Evolutionary conservation across 2,329 filamentous ascomycete species (phyloP).

Genomic region (Aspergillus hortae): DNA sequence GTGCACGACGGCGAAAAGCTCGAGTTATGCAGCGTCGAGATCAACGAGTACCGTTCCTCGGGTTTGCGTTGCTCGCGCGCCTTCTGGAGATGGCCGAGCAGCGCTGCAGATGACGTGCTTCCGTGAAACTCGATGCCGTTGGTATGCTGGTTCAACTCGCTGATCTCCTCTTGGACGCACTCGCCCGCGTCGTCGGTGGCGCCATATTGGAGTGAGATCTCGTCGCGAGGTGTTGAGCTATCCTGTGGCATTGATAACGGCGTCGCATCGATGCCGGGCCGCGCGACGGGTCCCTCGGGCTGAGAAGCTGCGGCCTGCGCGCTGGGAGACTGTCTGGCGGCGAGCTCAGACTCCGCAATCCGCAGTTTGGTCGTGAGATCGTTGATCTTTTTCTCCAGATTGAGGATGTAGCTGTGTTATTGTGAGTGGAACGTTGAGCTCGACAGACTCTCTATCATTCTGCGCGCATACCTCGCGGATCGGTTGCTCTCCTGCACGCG

Average conservation of each 20-base stretch:
- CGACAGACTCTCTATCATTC: no score
- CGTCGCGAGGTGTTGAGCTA: constrained; percentile 17
- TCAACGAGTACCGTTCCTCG: constrained; percentile 34
- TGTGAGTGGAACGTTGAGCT: neutral
- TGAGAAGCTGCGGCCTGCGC: constrained; percentile 1
- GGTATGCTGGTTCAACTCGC: constrained; percentile 45
- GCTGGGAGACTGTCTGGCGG: constrained; percentile 11
- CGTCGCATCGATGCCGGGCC: constrained; percentile 16
- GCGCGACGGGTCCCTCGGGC: constrained; percentile 3
- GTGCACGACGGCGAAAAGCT: constrained; percentile 36
- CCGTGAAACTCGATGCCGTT: constrained; percentile 49
- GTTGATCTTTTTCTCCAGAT: constrained; percentile 34
- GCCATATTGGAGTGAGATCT: constrained; percentile 12
- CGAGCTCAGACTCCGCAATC: constrained; percentile 16
- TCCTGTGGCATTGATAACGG: constrained; percentile 23
- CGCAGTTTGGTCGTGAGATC: constrained; percentile 27
- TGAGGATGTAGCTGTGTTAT: constrained; percentile 28
- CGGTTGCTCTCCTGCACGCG: constrained; percentile 27
- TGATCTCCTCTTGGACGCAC: constrained; percentile 36
- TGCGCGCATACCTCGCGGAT: constrained; percentile 26
- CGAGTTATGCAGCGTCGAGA: constrained; percentile 47
- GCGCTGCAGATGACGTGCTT: constrained; percentile 45
- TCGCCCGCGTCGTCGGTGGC: constrained; percentile 23
- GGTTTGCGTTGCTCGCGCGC: constrained; percentile 20
- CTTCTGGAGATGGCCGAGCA: constrained; percentile 42